These are phyloP conservation scores for Chalaropsis thielavioides DNA, from an alignment of 2,329 filamentous ascomycete species.

Conservation along the genomic window DNA sequence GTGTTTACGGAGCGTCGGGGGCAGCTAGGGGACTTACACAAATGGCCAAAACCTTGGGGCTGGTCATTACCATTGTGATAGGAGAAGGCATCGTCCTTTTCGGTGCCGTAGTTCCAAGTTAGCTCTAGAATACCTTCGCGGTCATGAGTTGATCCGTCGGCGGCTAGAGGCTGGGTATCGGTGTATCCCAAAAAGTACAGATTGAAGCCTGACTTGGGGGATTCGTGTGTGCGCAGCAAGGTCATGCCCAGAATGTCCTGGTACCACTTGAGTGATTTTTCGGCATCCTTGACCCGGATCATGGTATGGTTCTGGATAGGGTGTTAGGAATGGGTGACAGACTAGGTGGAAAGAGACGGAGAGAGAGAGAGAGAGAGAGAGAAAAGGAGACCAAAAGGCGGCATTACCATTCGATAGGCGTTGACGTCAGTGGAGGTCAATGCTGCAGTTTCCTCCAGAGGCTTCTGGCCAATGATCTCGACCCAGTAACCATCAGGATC, in stretches of 20 bases:
- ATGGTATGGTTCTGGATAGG: slow-evolving; percentile 64
- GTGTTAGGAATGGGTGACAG: slow-evolving; percentile 2
- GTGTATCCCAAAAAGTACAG: slow-evolving; percentile 86
- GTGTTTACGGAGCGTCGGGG: neutral
- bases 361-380: neutral
- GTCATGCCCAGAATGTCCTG: slow-evolving; percentile 82
- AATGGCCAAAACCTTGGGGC: slow-evolving; percentile 88
- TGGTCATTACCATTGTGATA: slow-evolving; percentile 90
- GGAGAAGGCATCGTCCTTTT: slow-evolving; percentile 68
- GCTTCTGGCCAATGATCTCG: slow-evolving; percentile 62
- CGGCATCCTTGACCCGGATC: slow-evolving; percentile 76
- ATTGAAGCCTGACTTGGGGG: slow-evolving; percentile 59
- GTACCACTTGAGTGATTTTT: slow-evolving; percentile 65
- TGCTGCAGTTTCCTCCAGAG: slow-evolving; percentile 55
- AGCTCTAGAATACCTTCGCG: slow-evolving; percentile 79
- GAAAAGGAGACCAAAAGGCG: neutral
- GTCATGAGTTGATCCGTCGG: slow-evolving; percentile 42
- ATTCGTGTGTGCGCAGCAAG: slow-evolving; percentile 59
- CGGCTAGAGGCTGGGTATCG: slow-evolving; percentile 37
- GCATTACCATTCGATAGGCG: slow-evolving; percentile 56
- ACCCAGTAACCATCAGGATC: slow-evolving; percentile 85
- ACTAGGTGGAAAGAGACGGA: neutral
- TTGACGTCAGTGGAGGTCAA: slow-evolving; percentile 56
- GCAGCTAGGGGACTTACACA: slow-evolving; percentile 44
- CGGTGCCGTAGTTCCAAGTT: slow-evolving; percentile 72